A percentile compares a stretch with the other conserved stretches of the same genome.
Conservation (phyloP, 1,139 yeast genomes). For the Suhomyces choctaworum region DNA sequence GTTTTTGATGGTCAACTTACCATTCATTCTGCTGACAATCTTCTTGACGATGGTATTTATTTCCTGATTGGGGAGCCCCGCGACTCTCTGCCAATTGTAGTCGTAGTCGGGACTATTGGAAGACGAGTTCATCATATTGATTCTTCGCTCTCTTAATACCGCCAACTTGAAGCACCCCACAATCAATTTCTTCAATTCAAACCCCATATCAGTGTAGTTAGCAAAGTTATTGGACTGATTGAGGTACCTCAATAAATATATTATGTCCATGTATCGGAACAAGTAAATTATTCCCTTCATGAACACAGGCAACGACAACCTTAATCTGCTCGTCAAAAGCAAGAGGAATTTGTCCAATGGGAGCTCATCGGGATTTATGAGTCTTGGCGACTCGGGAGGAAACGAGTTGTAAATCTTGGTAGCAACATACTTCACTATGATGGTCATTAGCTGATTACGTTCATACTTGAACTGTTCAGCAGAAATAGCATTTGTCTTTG, state of each 20-base stretch:
- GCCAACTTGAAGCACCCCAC: conserved; percentile 48
- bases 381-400: conserved; percentile 39
- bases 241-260: conserved; percentile 47
- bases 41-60: conserved; percentile 40
- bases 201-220: conserved; percentile 43
- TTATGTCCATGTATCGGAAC: conserved; percentile 51
- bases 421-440: conserved; percentile 46
- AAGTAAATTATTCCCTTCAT: conserved; percentile 47
- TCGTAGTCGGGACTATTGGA: conserved; percentile 5
- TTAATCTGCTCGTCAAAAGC: conserved; percentile 40
- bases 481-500: conserved; percentile 6
- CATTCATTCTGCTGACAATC: conserved; percentile 44
- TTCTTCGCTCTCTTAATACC: conserved; percentile 32
- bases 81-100: conserved; percentile 34
- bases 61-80: conserved; percentile 42
- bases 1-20: conserved; percentile 42
- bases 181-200: conserved; percentile 44
- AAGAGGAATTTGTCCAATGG: conserved; percentile 46
- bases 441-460: conserved; percentile 41
- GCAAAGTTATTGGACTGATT: conserved; percentile 49
- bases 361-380: conserved; percentile 30
- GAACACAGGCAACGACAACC: conserved; percentile 38
- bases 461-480: conserved; percentile 19
- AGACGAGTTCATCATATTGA: conserved; percentile 10
- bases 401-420: conserved; percentile 48